Base-by-base conservation (phyloP, 2,329 filamentous ascomycete species). In the Aciculosporium take region DNA sequence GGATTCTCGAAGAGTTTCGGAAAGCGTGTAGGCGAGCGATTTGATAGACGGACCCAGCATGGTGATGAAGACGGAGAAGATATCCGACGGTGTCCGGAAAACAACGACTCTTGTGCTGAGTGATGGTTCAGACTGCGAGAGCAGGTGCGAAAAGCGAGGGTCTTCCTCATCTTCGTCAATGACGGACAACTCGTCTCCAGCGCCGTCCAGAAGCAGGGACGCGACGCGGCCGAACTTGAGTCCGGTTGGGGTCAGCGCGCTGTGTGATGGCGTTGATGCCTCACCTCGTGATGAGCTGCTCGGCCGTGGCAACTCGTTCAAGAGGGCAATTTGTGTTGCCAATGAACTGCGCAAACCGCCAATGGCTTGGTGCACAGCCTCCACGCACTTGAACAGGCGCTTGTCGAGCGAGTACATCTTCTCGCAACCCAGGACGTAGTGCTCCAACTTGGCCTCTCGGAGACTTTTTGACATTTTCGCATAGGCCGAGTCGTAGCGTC, bases 31-130 rank as follows among this genome's bases (percentile, higher is more conserved):
- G 3, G 86, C 85, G n/a, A 98, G 65, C 0, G 89, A 95, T 59
- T 94, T 94, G 79, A 95, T 94, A 0, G 89, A 91, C 1, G 91
- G 91, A 0, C 91, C 91, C 18, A 98, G 68, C 49, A 91, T 77
- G 17, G 74, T 69, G 45, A 98, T 94, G 59, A 96, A 98, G 5
- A 88, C 71, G 9, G 86, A 79, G 56, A 96, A 96, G 49, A 96
- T 93, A 44, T 94, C 86, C 0, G 82, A 76, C 0, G 88, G 78
- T 2, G 76, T 72, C 29, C 67, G 68, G 44, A 76, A 72, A 1
- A 61, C 53, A 1, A 61, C 53, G 3, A 63, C 61, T 17, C 47
- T 51, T 24, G 42, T 50, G 29, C 55, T 49, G 8, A 57, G 45
- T 4, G 52, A 47, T 9, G 55, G 49, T 27, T 62, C 58, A 2